Evolutionary conservation across 805 yeast genomes (phyloP).

Genomic region (Geotrichum ghanense): DNA sequence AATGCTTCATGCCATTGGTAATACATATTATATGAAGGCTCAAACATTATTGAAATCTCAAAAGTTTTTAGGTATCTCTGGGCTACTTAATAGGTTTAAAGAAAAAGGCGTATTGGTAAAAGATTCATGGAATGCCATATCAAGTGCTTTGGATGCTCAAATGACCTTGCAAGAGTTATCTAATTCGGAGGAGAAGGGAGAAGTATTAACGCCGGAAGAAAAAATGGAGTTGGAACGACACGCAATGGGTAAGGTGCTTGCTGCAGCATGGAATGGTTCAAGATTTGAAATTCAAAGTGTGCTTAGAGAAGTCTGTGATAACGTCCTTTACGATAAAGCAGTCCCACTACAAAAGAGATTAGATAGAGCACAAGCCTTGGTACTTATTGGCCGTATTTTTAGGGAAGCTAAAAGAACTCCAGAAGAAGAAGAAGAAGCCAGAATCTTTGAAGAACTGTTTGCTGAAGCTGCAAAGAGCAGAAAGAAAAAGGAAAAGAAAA

Average conservation of each 20-base stretch:
- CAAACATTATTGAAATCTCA: conserved; percentile 60
- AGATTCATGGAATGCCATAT: conserved; percentile 71
- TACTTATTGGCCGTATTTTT: conserved; percentile 62
- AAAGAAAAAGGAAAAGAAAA: conserved; percentile 37
- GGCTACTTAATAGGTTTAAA: conserved; percentile 67
- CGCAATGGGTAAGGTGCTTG: conserved; percentile 79
- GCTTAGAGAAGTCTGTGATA: conserved; percentile 73
- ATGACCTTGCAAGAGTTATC: conserved; percentile 61
- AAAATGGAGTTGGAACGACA: conserved; percentile 70
- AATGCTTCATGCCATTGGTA: conserved; percentile 67
- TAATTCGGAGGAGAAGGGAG: conserved; percentile 51
- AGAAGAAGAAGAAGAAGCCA: conserved; percentile 87
- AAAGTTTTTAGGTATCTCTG: conserved; percentile 78
- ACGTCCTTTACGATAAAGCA: conserved; percentile 56
- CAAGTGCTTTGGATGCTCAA: conserved; percentile 84
- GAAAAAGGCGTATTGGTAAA: conserved; percentile 77
- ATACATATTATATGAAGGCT: conserved; percentile 65
- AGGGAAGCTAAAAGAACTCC: conserved; percentile 55
- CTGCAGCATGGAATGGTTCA: conserved; percentile 93
- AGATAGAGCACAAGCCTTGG: conserved; percentile 70
- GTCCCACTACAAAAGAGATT: conserved; percentile 51
- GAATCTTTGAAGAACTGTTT: conserved; percentile 81
- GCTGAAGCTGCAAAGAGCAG: conserved; percentile 67
- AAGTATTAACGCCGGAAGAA: conserved; percentile 43
- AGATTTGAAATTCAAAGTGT: conserved; percentile 74